A percentile compares a stretch with the other conserved stretches of the same genome.
These are phyloP conservation scores for Rosa chinensis DNA, from an alignment of 306 rosid genomes.

Conservation along the genomic window DNA sequence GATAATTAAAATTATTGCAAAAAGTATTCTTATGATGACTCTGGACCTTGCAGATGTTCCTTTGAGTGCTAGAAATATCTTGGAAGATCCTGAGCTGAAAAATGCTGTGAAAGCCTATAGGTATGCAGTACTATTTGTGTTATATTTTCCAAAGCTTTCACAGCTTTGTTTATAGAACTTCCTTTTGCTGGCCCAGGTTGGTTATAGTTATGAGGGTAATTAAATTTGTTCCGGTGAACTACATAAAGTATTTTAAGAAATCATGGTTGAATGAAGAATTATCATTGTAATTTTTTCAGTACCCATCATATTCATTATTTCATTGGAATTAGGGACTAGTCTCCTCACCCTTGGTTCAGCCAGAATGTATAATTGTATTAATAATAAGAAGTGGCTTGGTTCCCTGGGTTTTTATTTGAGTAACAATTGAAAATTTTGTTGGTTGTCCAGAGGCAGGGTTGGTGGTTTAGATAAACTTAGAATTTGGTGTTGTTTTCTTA, in stretches of 20 bases:
- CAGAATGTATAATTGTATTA: neutral
- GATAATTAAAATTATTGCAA: neutral
- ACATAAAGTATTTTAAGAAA: neutral
- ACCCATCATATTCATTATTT: neutral
- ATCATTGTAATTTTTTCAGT: neutral
- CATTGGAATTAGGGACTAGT: neutral
- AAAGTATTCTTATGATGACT: neutral
- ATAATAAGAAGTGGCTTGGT: no score
- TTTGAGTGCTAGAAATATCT: conserved; percentile 75
- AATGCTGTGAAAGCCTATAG: conserved; percentile 83
- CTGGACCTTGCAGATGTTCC: conserved; percentile 67
- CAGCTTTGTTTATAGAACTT: neutral
- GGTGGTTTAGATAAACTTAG: neutral
- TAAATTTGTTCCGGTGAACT: no score
- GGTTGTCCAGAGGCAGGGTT: neutral
- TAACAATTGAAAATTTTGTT: neutral
- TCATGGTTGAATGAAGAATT: neutral
- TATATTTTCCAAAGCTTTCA: neutral
- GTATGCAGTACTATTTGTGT: conserved; percentile 26
- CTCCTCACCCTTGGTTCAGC: neutral
- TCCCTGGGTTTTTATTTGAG: neutral
- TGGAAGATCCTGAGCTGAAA: conserved; percentile 83
- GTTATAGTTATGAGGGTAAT: neutral
- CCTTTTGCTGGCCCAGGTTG: neutral
- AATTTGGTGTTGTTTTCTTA: neutral